These are phyloP conservation scores for Paratrimastix pyriformis DNA, from an alignment of 78 protist genomes.

Conservation along the genomic window DNA sequence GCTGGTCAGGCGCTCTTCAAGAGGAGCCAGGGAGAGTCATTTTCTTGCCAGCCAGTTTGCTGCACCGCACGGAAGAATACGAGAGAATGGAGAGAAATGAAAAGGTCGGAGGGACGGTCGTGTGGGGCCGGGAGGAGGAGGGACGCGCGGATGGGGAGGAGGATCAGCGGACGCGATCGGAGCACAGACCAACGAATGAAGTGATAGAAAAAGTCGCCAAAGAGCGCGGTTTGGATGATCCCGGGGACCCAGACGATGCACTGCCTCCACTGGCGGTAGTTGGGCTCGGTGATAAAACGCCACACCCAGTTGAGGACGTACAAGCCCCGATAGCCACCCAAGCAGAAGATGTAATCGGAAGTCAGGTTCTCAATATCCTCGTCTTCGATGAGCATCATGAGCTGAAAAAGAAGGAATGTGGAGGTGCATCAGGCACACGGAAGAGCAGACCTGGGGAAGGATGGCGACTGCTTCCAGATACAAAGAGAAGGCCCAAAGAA, in stretches of 20 bases:
- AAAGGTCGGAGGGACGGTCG: no score
- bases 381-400: constrained; percentile 9
- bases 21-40: no score
- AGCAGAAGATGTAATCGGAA: constrained; percentile 5
- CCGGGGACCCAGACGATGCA: constrained; percentile 16
- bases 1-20: no score
- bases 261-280: neutral
- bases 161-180: no score
- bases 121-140: no score
- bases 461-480: constrained; percentile 20
- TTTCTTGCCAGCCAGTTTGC: no score
- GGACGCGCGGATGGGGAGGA: no score
- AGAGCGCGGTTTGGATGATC: constrained; percentile 22
- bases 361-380: neutral
- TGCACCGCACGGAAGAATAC: no score
- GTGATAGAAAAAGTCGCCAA: constrained; percentile 21
- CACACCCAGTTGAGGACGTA: constrained; percentile 20
- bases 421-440: no score
- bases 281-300: constrained; percentile 8
- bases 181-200: no score
- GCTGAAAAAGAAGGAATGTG: no score
- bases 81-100: no score
- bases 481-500: constrained; percentile 2
- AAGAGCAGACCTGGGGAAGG: constrained; percentile 19
- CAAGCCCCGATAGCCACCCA: constrained; percentile 26